These are phyloP conservation scores for Penicillium subrubescens DNA, from an alignment of 495 filamentous ascomycete species.

Conservation along the genomic window DNA sequence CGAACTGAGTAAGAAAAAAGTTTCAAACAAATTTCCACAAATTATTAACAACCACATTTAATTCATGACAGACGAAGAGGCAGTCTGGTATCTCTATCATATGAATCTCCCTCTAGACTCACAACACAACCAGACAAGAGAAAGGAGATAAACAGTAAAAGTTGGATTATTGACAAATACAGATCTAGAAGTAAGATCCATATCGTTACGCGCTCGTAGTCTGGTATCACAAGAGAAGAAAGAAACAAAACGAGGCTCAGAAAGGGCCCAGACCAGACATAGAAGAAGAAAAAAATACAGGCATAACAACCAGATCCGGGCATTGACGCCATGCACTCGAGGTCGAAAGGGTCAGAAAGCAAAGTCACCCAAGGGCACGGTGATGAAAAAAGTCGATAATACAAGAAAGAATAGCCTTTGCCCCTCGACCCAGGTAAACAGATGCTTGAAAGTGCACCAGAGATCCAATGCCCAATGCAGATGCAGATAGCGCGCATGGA, in stretches of 20 bases:
- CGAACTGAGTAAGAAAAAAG: background rate
- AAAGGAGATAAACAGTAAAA: slow-evolving; percentile 12
- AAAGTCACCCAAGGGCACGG: slow-evolving; percentile 10
- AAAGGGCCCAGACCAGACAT: slow-evolving; percentile 3
- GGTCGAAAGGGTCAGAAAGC: slow-evolving; percentile 20
- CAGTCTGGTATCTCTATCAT: background rate
- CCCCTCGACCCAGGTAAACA: slow-evolving; percentile 19
- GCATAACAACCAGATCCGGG: slow-evolving; percentile 21
- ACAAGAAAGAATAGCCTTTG: slow-evolving; percentile 15
- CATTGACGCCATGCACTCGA: slow-evolving; percentile 36
- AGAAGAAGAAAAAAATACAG: slow-evolving; percentile 17
- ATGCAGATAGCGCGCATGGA: slow-evolving; percentile 19
- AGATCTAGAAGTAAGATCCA: slow-evolving; percentile 34
- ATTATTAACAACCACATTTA: background rate
- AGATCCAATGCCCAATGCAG: slow-evolving; percentile 35
- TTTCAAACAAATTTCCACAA: background rate
- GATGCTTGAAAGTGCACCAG: slow-evolving; percentile 37
- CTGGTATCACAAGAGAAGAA: slow-evolving; percentile 39
- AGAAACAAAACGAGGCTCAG: slow-evolving; percentile 15
- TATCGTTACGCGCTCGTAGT: slow-evolving; percentile 38
- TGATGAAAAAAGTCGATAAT: slow-evolving; percentile 23
- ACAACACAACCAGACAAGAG: background rate
- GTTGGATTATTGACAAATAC: slow-evolving; percentile 38
- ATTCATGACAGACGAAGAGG: background rate
- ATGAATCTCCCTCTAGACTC: background rate